Base-by-base conservation (phyloP, 106 monocot genomes). In the Dendrobium officinale region DNA sequence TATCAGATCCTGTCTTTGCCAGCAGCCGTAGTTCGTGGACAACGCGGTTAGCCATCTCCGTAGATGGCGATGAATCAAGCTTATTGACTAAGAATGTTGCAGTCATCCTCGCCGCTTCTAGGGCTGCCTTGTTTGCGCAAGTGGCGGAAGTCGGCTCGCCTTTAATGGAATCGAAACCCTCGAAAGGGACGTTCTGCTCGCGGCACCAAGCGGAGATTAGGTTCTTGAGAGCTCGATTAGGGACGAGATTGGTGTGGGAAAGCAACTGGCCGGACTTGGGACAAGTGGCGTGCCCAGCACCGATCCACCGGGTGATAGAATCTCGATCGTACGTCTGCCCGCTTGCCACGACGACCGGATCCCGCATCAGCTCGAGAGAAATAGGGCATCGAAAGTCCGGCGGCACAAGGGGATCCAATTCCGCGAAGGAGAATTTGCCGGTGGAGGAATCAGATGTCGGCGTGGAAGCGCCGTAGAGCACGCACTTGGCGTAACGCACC, bases 301-400 rank as follows among this genome's bases (percentile, higher is more conserved):
- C 75, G 75, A 95, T 86, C 92, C 92, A 92, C 8, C 78, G 55
- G 42, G 73, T 55, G 77, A 95, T 95, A 55, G 91, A 90, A 37
- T 85, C 86, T 0, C 91, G 81, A 75, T 95, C 95, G 88, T 92
- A 95, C 4, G 92, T 92, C 91, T 95, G 95, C 1, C 95, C 95
- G 78, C 85, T 95, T 15, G 90, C 86, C 55, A 83, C 90, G 24
- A 92, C 92, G 26, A 95, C 91, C 5, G 92, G 95, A 44, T 95
- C 95, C n/a, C 75, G 83, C 95, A 95, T 95, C 67, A 92, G 72
- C 6, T 91, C 95, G 45, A 95, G 89, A 19, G 95, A 83, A 54
- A 95, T 91, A 15, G 95, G 92, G 87, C 95, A 92, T 24, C 91
- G 86, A 83, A 92, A 92, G 59, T 95, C 95, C 9, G 49, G 74